phyloP scores from a whole-genome alignment of 139 green algal species.

The Deuterostichococcus epilithicus region DNA sequence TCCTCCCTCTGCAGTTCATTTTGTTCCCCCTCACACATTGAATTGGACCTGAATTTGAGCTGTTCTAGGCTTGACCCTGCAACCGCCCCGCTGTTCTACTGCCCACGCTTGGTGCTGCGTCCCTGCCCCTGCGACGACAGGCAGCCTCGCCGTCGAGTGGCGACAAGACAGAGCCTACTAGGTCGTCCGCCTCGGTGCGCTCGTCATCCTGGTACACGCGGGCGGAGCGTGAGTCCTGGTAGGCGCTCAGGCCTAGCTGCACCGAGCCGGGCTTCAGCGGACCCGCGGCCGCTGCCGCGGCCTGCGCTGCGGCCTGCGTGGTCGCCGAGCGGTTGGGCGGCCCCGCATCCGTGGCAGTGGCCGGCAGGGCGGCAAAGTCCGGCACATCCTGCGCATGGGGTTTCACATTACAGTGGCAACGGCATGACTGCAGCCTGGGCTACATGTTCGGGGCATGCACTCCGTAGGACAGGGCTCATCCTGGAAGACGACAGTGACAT shows the following conservation, averaged over 20 bases:
- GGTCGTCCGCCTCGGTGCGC: conserved; percentile 70
- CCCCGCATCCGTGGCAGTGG: conserved; percentile 11
- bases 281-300: background rate
- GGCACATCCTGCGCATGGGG: conserved; percentile 37
- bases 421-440: background rate
- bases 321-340: background rate
- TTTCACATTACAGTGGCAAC: background rate
- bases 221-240: background rate
- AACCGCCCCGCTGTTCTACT: background rate
- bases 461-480: background rate
- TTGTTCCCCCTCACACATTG: background rate
- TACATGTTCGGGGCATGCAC: background rate
- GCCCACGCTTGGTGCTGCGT: background rate
- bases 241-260: background rate
- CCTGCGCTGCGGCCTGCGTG: background rate
- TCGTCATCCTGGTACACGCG: conserved; percentile 39
- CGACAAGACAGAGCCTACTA: conserved; percentile 24
- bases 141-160: background rate
- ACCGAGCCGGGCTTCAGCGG: background rate
- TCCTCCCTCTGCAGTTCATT: conserved; percentile 32
- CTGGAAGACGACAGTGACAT: background rate
- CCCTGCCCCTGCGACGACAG: background rate
- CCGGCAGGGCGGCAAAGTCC: conserved; percentile 34
- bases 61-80: background rate
- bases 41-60: background rate